These are phyloP conservation scores for Neonectria magnoliae DNA, from an alignment of 2,329 filamentous ascomycete species.

Conservation along the genomic window DNA sequence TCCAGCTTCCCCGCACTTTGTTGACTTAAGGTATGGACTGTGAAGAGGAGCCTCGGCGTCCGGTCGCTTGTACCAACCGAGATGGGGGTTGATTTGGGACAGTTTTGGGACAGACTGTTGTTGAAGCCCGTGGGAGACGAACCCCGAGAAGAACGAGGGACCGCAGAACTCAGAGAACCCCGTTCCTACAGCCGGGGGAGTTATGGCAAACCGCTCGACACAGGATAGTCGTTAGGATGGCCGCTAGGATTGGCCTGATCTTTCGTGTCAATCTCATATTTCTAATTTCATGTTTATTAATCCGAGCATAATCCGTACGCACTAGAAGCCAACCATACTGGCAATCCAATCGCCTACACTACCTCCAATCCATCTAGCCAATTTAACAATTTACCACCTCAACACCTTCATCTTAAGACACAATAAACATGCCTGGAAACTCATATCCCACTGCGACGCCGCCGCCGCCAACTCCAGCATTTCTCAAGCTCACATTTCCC, in stretches of 20 bases:
- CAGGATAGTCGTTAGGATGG: neutral
- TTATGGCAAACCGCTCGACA: neutral
- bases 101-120: neutral
- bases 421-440: constrained; percentile 7
- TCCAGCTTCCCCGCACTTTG: constrained; percentile 23
- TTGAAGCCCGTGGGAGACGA: constrained; percentile 4
- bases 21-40: neutral
- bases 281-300: neutral
- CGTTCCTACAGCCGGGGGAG: constrained; percentile 1
- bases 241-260: neutral
- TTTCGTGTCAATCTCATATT: neutral
- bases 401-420: neutral
- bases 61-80: neutral
- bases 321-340: neutral
- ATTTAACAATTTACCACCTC: neutral
- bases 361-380: neutral
- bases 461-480: constrained; percentile 25
- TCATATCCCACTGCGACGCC: constrained; percentile 22
- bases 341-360: neutral
- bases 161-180: neutral
- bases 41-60: constrained; percentile 18
- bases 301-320: neutral
- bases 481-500: constrained; percentile 54
- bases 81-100: too few relatives aligned
- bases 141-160: neutral